Evolutionary conservation across 192 early-diverging fungal species (phyloP), one percentile per base, ranked within the genome.

Genomic region (Coemansia sp.): DNA sequence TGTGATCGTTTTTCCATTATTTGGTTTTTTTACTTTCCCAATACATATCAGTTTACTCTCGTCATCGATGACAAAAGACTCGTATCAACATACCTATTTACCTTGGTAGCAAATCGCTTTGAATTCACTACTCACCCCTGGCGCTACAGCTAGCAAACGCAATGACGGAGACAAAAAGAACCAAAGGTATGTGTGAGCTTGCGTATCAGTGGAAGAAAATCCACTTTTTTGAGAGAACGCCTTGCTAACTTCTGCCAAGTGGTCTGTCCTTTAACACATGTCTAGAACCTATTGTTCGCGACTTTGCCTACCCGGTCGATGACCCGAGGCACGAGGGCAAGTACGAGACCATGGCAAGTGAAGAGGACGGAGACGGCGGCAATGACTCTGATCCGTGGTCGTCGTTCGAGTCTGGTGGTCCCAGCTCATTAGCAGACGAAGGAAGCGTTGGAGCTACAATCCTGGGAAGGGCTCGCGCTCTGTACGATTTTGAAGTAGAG

Each of bases 401-500:
- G 15, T 65, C 69, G 39, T 78, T 68, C 35, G 69, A 62, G 53
- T 68, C 62, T 8, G 75, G 75, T 39, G 75, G 69, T 3, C 75
- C 75, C 26, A 58, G 35, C 21, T 42, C 52, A 39, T 38, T 36
- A 1, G 32, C 50, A 5, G 62, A 54, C 34, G 67, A 65, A 26
- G 39, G 40, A 14, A 44, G 43, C 34, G 39, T 33, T 26, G 52
- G 62, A 34, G 48, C 26, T 8, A 60, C 69, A 9, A 54, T 58
- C 10, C 53, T 72, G 55, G 62, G 69, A 33, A 65, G 53, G 33
- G 75, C 75, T n/a, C 58, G 80, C 36, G 90, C 86, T n/a, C 65
- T 91, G 15, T 91, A 89, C 61, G 87, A 91, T 57, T 91, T 91
- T 81, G 80, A 78, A 40, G 87, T 87, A 18, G 88, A 90, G 60